These are phyloP conservation scores for Carex myosuroides DNA, from an alignment of 176 grass and related monocot genomes.

Conservation along the genomic window DNA sequence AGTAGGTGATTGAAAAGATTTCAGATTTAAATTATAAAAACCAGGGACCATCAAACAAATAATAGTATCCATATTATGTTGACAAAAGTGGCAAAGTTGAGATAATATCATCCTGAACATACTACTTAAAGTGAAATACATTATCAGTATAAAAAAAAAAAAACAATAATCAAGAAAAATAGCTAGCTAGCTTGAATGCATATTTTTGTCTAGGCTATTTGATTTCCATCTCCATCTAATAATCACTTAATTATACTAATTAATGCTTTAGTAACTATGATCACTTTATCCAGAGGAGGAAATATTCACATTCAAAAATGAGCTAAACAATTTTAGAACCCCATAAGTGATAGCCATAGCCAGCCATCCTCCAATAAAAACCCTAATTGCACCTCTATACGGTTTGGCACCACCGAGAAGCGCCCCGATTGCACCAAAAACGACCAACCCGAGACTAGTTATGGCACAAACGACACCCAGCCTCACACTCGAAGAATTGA, in stretches of 20 bases:
- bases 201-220: not conserved
- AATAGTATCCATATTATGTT: not conserved
- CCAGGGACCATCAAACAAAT: not conserved
- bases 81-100: not conserved
- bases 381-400: constrained; percentile 36
- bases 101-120: not conserved
- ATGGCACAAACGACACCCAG: constrained; percentile 39
- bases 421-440: constrained; percentile 50
- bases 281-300: constrained; percentile 16
- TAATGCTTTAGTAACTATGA: not conserved
- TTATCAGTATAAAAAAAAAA: not conserved
- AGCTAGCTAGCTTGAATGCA: not conserved
- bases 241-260: not conserved
- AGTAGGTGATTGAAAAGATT: not conserved
- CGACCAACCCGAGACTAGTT: constrained; percentile 47
- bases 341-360: constrained; percentile 78
- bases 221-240: not conserved
- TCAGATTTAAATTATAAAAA: not conserved
- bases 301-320: constrained; percentile 35
- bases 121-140: not conserved
- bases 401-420: constrained; percentile 50
- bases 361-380: constrained; percentile 70
- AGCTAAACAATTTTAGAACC: constrained; percentile 50
- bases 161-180: not conserved
- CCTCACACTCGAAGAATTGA: constrained; percentile 27